Base-by-base conservation (phyloP, 306 rosid genomes). In the Vicia sativa region DNA sequence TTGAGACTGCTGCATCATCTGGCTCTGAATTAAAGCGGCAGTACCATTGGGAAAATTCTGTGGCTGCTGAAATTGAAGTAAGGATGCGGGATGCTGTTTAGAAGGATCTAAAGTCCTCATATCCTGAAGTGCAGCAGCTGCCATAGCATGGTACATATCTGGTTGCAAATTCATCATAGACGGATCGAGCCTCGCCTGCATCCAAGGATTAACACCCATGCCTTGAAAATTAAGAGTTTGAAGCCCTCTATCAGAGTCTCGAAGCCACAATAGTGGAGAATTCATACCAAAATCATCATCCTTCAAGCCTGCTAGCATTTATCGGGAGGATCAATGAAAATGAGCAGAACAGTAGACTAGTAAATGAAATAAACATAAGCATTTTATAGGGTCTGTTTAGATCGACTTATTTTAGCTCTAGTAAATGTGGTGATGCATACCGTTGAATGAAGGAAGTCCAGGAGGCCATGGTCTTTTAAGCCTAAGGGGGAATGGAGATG, bases 381-480 rank as follows among this genome's bases (percentile, higher is more conserved):
- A 3, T 23, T 23, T 49, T 53, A 26, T 4, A 52, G 50, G 55
- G 28, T 18, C 13, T 9, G 55, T 9, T 18, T 8, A 5, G 55
- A 49, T 49, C 1, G 11, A 49, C 28, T 16, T 18, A 16, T 49
- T 48, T 16, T 8, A 48, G 16, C 54, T 16, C n/a, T n/a, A n/a
- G n/a, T 49, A 65, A 56, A 55, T 13, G 50, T 18, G 42, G 53
- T 50, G 65, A 64, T 39, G 70, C 75, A 80, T 90, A 93, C 99
- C 99, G 29, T 82, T 80, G 72, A 85, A 86, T 67, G 96, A 74
- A 63, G 99, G 92, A 11, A 93, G 70, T 57, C 96, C 99, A 7
- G 91, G 79, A 35, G 95, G 95, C 97, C 99, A 93, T 3, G 99
- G 97, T 67, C 97, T 84, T 80, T 93, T 93, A 74, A 93, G 96